Percentiles rank a stretch among this genome's conserved stretches.
These are phyloP conservation scores for Aspergillus pseudoviridinutans DNA, from an alignment of 2,329 filamentous ascomycete genomes.

Conservation along the genomic window DNA sequence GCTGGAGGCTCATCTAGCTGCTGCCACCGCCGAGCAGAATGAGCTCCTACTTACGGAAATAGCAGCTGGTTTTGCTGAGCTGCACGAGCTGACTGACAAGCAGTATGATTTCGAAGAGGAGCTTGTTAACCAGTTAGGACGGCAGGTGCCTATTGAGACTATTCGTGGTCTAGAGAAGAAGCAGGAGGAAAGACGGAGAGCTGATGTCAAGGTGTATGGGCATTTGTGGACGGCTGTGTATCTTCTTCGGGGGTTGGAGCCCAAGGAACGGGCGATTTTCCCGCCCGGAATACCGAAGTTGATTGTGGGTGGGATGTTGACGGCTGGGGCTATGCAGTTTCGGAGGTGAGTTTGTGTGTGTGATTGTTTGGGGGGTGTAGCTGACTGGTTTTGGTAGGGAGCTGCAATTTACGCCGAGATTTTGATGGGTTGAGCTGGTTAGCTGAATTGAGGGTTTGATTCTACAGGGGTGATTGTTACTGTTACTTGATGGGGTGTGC, in stretches of 20 bases:
- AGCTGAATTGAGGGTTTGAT: neutral
- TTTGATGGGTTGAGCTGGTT: neutral
- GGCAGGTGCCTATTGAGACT: neutral
- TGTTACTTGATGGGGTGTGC: neutral
- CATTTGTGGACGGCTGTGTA: conserved; percentile 3
- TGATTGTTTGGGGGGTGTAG: neutral
- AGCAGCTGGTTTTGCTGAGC: neutral
- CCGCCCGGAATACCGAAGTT: conserved; percentile 2
- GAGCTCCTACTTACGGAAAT: neutral
- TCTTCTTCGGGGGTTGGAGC: neutral
- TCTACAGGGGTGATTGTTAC: neutral
- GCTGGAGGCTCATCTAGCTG: neutral
- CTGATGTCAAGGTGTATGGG: neutral
- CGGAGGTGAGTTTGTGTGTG: neutral
- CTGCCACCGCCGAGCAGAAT: neutral
- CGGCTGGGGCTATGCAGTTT: conserved; percentile 3
- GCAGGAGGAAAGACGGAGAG: neutral
- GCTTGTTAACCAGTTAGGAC: neutral
- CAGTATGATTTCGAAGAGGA: neutral
- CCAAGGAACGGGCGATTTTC: conserved; percentile 1
- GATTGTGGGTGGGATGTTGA: conserved; percentile 1
- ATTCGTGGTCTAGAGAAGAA: neutral
- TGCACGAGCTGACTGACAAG: neutral
- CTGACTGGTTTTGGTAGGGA: neutral
- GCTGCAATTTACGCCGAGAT: neutral